Evolutionary conservation across 768 basidiomycete genomes (phyloP).

Genomic region (Lactarius sanguifluus): DNA sequence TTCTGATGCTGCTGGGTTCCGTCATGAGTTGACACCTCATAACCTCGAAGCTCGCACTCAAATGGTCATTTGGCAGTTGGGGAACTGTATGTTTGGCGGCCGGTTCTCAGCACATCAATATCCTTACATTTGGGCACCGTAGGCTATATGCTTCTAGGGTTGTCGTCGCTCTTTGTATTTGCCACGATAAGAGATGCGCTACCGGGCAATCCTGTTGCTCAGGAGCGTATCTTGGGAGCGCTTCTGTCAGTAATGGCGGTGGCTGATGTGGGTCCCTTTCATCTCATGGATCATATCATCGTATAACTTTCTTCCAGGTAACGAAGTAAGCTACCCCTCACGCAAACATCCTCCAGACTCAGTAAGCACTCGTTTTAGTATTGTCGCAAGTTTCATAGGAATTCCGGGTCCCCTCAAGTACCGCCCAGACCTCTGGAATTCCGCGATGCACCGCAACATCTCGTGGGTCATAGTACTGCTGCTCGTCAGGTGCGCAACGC

Average conservation of each 20-base stretch:
- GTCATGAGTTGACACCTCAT: constrained; percentile 57
- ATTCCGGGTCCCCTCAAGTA: constrained; percentile 58
- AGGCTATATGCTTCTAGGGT: constrained; percentile 65
- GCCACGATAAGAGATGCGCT: constrained; percentile 63
- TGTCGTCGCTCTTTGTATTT: constrained; percentile 65
- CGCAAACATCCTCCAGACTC: not conserved
- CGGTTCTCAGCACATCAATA: not conserved
- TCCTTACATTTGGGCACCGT: not conserved
- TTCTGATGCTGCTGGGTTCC: constrained; percentile 66
- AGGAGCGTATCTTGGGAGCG: constrained; percentile 68
- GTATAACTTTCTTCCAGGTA: constrained; percentile 39
- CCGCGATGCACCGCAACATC: constrained; percentile 75
- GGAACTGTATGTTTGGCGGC: constrained; percentile 52
- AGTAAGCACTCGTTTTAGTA: constrained; percentile 40
- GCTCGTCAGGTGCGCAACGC: constrained; percentile 47
- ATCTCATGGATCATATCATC: constrained; percentile 11
- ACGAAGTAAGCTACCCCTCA: constrained; percentile 50
- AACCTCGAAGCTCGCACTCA: constrained; percentile 49
- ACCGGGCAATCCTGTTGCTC: constrained; percentile 53
- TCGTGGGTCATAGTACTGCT: constrained; percentile 59
- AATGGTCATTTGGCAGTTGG: constrained; percentile 70
- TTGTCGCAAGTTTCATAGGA: constrained; percentile 53
- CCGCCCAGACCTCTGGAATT: constrained; percentile 58
- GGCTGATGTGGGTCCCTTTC: constrained; percentile 57
- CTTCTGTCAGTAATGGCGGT: constrained; percentile 60